Conservation (phyloP, 2,329 filamentous ascomycete species). For the Xylariales sp. region DNA sequence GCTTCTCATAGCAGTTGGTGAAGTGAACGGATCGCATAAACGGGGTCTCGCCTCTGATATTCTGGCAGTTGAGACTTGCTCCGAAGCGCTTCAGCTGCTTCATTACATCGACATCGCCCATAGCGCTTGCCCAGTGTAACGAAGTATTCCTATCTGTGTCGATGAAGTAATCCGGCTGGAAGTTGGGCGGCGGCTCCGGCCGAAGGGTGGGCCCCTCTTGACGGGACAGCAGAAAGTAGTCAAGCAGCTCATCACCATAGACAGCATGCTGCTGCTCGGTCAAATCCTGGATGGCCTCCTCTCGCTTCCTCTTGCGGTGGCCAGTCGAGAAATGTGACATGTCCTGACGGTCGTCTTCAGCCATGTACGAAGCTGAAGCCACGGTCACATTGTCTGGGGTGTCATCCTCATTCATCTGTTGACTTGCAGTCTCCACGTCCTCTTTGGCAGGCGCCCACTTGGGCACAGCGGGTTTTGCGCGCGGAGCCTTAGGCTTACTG, state of each 20-base stretch:
- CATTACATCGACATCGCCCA: slow-evolving; percentile 92
- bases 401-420: slow-evolving; percentile 67
- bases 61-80: slow-evolving; percentile 67
- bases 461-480: slow-evolving; percentile 55
- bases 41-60: slow-evolving; percentile 76
- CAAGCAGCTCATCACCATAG: slow-evolving; percentile 88
- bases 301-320: slow-evolving; percentile 72
- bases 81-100: slow-evolving; percentile 79
- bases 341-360: slow-evolving; percentile 74
- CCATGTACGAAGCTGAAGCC: slow-evolving; percentile 78
- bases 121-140: slow-evolving; percentile 94
- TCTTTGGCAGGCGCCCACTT: slow-evolving; percentile 44
- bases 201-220: slow-evolving; percentile 68
- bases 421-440: slow-evolving; percentile 59
- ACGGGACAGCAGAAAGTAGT: slow-evolving; percentile 89
- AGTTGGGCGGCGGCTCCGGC: slow-evolving; percentile 78
- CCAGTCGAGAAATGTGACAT: slow-evolving; percentile 59
- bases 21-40: slow-evolving; percentile 93
- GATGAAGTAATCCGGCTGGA: slow-evolving; percentile 87
- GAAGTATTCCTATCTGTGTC: slow-evolving; percentile 90
- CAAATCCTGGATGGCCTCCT: slow-evolving; percentile 55
- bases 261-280: slow-evolving; percentile 81
- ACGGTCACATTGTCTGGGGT: slow-evolving; percentile 80
- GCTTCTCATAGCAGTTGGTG: slow-evolving; percentile 93
- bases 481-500: slow-evolving; percentile 76